These are phyloP conservation scores for Gypsophila paniculata DNA, from an alignment of 179 eudicot genomes.

Conservation along the genomic window DNA sequence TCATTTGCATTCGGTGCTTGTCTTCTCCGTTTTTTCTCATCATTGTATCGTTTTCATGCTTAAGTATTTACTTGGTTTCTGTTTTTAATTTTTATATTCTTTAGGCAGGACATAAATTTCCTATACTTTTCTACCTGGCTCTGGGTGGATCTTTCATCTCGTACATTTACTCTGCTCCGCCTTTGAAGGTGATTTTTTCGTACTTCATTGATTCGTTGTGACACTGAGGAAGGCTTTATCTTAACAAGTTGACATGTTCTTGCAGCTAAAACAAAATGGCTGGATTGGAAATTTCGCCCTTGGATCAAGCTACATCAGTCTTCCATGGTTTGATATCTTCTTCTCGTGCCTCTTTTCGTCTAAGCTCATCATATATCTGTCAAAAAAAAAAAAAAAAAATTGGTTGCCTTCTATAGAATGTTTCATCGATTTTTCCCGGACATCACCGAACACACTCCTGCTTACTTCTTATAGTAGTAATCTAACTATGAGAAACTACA, in stretches of 20 bases:
- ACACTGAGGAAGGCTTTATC: constrained; percentile 10
- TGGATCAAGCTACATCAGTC: constrained; percentile 92
- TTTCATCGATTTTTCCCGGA: background rate
- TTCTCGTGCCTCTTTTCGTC: constrained; percentile 6
- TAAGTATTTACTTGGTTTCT: constrained; percentile 14
- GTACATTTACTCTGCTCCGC: constrained; percentile 96
- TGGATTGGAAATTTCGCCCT: constrained; percentile 98
- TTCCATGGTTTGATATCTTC: constrained; percentile 69
- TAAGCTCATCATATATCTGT: too few species aligned
- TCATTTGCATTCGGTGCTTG: constrained; percentile 17
- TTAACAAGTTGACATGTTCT: constrained; percentile 16
- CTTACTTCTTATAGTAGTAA: too few species aligned
- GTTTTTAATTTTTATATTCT: constrained; percentile 22
- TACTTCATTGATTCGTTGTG: constrained; percentile 1
- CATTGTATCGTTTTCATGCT: background rate
- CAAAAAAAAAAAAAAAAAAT: too few species aligned
- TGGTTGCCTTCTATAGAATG: background rate
- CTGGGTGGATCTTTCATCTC: constrained; percentile 86
- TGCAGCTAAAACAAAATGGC: constrained; percentile 98
- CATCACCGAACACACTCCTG: background rate
- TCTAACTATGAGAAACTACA: too few species aligned
- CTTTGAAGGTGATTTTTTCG: constrained; percentile 62
- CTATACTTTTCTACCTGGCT: constrained; percentile 76
- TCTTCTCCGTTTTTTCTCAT: background rate
- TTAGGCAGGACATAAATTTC: constrained; percentile 89